Conservation (phyloP, 148 eudicot genomes). For the Silene latifolia region DNA sequence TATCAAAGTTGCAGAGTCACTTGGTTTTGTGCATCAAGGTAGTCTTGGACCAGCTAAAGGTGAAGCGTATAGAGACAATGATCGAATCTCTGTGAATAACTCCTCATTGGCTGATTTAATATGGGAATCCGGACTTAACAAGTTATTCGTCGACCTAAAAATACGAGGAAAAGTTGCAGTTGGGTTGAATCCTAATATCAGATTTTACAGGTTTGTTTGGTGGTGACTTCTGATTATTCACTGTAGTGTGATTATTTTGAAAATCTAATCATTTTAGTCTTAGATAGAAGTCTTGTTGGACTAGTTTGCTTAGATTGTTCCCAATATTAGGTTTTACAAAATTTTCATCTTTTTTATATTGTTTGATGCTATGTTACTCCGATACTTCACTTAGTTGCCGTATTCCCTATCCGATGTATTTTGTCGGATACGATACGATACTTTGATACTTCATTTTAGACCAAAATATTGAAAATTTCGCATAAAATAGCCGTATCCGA, state of each 20-base stretch:
- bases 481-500: too few relatives aligned
- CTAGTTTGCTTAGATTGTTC: too few relatives aligned
- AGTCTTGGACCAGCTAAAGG: constrained; percentile 91
- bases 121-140: constrained; percentile 79
- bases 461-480: too few relatives aligned
- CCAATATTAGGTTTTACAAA: too few relatives aligned
- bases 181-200: constrained; percentile 88
- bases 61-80: constrained; percentile 95
- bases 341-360: neutral
- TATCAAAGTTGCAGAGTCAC: constrained; percentile 64
- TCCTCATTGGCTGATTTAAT: constrained; percentile 62
- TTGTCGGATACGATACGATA: too few relatives aligned
- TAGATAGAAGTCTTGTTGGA: too few relatives aligned
- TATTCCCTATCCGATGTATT: too few relatives aligned
- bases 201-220: constrained; percentile 70
- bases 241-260: neutral
- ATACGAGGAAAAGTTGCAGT: constrained; percentile 80
- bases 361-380: too few relatives aligned
- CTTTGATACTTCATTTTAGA: too few relatives aligned
- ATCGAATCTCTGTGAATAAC: constrained; percentile 70
- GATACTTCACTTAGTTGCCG: too few relatives aligned
- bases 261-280: too few relatives aligned
- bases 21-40: constrained; percentile 92
- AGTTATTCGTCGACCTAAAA: constrained; percentile 50
- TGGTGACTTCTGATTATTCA: neutral